phyloP scores from a whole-genome alignment of 1,284 basidiomycete species.

The Golubevia pallescens region DNA sequence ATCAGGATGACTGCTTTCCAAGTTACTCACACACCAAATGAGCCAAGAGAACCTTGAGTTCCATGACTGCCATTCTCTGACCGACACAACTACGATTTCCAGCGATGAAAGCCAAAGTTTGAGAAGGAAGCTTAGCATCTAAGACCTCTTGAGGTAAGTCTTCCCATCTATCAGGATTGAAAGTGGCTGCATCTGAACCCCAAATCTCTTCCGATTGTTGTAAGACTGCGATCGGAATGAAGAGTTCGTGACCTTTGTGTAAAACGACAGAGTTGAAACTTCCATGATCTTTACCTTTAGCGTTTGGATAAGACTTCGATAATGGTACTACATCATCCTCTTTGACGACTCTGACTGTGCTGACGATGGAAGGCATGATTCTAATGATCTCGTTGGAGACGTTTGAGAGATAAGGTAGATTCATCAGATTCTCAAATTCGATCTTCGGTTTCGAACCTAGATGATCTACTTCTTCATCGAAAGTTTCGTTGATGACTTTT shows the following conservation, averaged over 20 bases:
- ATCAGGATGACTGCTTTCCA: background rate
- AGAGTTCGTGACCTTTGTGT: slow-evolving; percentile 34
- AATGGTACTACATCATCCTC: slow-evolving; percentile 36
- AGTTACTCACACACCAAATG: background rate
- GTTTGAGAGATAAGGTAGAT: slow-evolving; percentile 37
- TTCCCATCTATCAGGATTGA: slow-evolving; percentile 47
- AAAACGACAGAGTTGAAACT: slow-evolving; percentile 22
- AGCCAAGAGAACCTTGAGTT: background rate
- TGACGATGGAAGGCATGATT: slow-evolving; percentile 41
- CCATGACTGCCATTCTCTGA: background rate
- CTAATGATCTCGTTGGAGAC: slow-evolving; percentile 45
- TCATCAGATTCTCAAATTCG: slow-evolving; percentile 19
- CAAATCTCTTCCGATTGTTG: slow-evolving; percentile 36
- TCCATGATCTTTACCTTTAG: slow-evolving; percentile 20
- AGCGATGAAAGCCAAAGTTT: background rate
- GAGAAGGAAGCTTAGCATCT: slow-evolving; percentile 23
- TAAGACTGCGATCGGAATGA: slow-evolving; percentile 41
- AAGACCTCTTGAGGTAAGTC: slow-evolving; percentile 25
- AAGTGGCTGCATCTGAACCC: slow-evolving; percentile 42
- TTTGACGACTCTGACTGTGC: slow-evolving; percentile 36
- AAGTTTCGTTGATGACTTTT: slow-evolving; percentile 1
- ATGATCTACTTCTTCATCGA: background rate
- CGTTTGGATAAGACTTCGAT: slow-evolving; percentile 25
- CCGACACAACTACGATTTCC: background rate
- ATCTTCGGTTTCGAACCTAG: slow-evolving; percentile 16